Base-by-base conservation (phyloP, 352 stramenopile species). In the Pseudoperonospora humuli region DNA sequence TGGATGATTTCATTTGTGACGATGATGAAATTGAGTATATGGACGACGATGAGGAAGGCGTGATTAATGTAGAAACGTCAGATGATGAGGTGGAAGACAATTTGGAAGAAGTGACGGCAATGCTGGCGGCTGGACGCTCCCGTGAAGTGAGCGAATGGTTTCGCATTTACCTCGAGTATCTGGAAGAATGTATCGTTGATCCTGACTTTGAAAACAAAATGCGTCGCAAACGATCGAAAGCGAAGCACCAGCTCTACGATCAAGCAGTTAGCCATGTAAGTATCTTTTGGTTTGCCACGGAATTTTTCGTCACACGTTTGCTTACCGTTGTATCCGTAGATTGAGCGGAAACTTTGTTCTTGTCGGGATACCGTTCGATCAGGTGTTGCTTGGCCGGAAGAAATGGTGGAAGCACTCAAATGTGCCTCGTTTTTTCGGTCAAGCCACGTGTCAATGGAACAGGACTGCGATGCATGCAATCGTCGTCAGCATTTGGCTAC, bases 11-110 rank as follows among this genome's bases (percentile, higher is more conserved):
- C 44, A 84, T 93, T 34, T 75, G 74, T 13, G 64, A 39, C 3
- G 81, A 93, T 51, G 66, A 88, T 50, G 70, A 91, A 27, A 61
- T 93, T 34, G 78, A 91, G 58, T 93, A 87, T 58, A 93, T 93
- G 81, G 72, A 88, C 23, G 76, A 89, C 21, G 78, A 86, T 44
- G 80, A 93, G 40, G 63, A 80, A 45, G 75, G 61, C 13, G 66
- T 84, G 32, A 84, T 88, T 36, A 77, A 60, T 44, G 67, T 80
- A 7, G 58, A 57, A 13, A 67, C 72, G 10, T 76, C 67, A 3
- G 68, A 63, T 23, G 67, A 78, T 23, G 69, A 86, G 8, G 39
- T 54, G 7, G 54, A 59, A 43, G 61, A 45, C 3, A 67, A 77
- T 0, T 42, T 58, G 0, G 64, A 71, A 14, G 70, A 80, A 18